Evolutionary conservation across 768 basidiomycete genomes (phyloP).

Genomic region (Psilocybe sp.): DNA sequence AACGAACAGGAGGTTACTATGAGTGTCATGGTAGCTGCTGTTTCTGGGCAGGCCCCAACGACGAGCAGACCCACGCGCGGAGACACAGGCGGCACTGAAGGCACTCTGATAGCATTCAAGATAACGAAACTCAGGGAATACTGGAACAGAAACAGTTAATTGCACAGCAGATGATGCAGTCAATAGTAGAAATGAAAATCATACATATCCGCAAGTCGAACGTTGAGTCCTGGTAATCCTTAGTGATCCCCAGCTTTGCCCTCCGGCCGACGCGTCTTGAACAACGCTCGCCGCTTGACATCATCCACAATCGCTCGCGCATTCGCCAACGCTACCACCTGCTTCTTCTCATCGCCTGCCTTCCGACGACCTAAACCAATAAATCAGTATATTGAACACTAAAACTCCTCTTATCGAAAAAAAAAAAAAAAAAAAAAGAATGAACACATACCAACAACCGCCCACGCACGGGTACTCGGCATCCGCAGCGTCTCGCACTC

Average conservation of each 20-base stretch:
- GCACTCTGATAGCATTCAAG: no score
- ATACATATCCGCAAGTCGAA: no score
- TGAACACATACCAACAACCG: slow-evolving; percentile 67
- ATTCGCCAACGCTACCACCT: slow-evolving; percentile 35
- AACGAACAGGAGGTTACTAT: no score
- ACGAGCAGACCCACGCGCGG: no score
- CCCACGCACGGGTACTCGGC: slow-evolving; percentile 94
- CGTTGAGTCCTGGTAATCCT: background rate
- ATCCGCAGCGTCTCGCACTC: slow-evolving; percentile 88
- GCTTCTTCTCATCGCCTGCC: background rate
- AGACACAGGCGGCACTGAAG: no score
- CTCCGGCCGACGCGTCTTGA: slow-evolving; percentile 71
- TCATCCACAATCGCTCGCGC: slow-evolving; percentile 50
- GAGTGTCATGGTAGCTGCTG: no score
- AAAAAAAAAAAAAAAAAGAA: background rate
- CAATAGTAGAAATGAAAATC: no score
- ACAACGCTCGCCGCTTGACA: slow-evolving; percentile 62
- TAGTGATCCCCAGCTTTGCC: slow-evolving; percentile 51
- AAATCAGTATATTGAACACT: slow-evolving; percentile 15
- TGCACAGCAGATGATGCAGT: no score
- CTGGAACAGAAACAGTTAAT: no score
- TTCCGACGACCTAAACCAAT: slow-evolving; percentile 23
- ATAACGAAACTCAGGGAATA: no score
- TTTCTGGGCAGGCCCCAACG: no score
- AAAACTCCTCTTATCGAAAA: background rate